Base-by-base conservation (phyloP, 2,329 filamentous ascomycete genomes). In the Hymenoscyphus linearis region DNA sequence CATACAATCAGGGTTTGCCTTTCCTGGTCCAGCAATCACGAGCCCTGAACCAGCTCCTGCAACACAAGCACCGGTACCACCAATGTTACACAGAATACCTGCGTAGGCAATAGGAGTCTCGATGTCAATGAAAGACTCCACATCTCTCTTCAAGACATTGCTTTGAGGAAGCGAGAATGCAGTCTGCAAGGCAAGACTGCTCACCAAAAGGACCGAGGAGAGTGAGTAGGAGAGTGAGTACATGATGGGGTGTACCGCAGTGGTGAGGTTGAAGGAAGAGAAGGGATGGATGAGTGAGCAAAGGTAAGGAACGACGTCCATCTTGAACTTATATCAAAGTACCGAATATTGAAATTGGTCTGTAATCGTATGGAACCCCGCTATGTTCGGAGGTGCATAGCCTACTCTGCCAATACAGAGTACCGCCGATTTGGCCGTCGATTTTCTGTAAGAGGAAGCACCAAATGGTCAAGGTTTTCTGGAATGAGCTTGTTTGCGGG, bases 61-160 rank as follows among this genome's bases (percentile, higher is more conserved):
- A 16, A 78, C 77, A 64, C 80, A 74, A 65, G 80, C 81, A 27
- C 84, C 84, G 59, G 72, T 72, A 10, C 81, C 72, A 3, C 85
- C 84, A 64, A 87, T 85, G 68, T 86, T 87, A 74, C 81, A 84
- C 40, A 85, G 71, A 27, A 86, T 74, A 61, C 80, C 76, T 10
- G 75, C 70, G 31, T 84, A 68, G 2, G 84, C 81, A 66, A 83
- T 76, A 7, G 80, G 77, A 16, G 75, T 78, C 71, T 86, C 79
- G 0, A 75, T 77, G 34, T 77, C 71, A 65, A 87, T 76, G 70
- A 82, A 87, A 35, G 76, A 74, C 65, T 83, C 79, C 14, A 85
- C 78, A 26, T 76, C 75, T 55, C 80, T 76, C 68, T 79, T 82
- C 60, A 76, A 65, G 54, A 82, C 60, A 66, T 66, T 71, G 36